Evolutionary conservation across 352 stramenopile genomes (phyloP), one percentile per base, ranked within the genome.

Genomic region (Nothophytophthora sp.): DNA sequence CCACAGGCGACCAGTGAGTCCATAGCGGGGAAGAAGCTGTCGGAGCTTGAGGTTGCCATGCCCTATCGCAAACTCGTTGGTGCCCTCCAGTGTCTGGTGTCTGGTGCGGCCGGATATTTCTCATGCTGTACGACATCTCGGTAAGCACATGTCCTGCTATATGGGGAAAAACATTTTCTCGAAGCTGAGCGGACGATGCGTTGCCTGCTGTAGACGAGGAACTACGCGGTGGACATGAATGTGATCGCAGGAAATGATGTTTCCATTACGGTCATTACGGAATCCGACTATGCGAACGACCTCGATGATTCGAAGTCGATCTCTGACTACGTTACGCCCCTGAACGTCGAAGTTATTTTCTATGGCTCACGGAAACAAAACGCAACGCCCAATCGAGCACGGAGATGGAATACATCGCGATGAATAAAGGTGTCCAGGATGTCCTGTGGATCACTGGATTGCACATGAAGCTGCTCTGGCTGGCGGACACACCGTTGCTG

Each of bases 271-370:
- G 15, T 50, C 1, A 67, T 41, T 12, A 67, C 58, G 2, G 50
- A 73, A 11, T 45, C 42, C 7, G 56, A 72, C 22, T 69, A 67
- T 18, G 49, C 56, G 0, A 76, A 76, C 20, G 60, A 69, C 7
- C 15, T 15, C 0, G 41, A 47, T 6, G 53, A 72, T 28, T 13
- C 56, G 2, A 56, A 59, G 33, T 63, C 24, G 5, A 37, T 71
- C 7, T 66, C 48, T 11, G 60, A 54, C 12, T 70, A 68, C 24
- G 49, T 70, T 4, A 67, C 54, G 4, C 27, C 51, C 8, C 23
- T 72, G 0, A 46, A 72, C 19, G 57, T 46, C 1, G 60, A 58
- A 3, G 51, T 45, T 0, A 55, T 76, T 7, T 59, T 41, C 4
- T 76, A 65, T 16, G 61, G 24, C 0, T 72, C 61, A 0, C 33